Evolutionary conservation across 169 alveolate species (phyloP), one percentile per base, ranked within the genome.

Genomic region (Plasmodium fragile): DNA sequence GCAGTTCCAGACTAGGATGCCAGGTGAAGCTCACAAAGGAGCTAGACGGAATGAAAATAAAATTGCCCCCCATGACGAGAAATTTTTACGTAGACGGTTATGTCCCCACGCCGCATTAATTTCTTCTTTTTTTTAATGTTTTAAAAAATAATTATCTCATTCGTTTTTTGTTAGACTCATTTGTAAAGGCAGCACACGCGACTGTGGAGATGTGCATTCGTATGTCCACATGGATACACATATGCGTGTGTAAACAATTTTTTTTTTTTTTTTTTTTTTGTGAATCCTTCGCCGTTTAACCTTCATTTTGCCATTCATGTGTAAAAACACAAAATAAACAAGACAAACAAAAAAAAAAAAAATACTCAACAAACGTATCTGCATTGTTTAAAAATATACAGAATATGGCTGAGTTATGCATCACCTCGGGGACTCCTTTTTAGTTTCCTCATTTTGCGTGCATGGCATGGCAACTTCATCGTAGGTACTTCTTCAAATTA

Each of bases 21-120:
- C 98, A 99, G 89, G 96, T 98, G 7, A 96, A 95, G 39, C 97
- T 98, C 22, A 95, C 93, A 32, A 92, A 95, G 82, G 97, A 91
- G 18, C 95, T 98, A 82, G 98, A 98, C 34, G 98, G 98, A 34
- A 97, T 97, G 79, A 95, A 89, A 39, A 95, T 99, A 6, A 87
- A 94, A 45, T 96, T 99, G 52, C 99, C 99, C 4, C 92, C 95
- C 43, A 96, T 97, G 36, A 98, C 99, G 32, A 94, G 99, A 53
- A 98, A 98, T 94, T 98, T 98, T 90, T 98, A 98, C 81, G 99
- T 98, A 43, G 99, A 98, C 96, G 99, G 99, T 2, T 98, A 98
- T 91, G 97, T 96, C 30, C 99, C 99, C 10, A 92, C 96, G 55
- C 99, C 99, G 3, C 99, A 98, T 95, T 98, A 82, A 95, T 71